phyloP scores from a whole-genome alignment of 495 filamentous ascomycete species.

The Xylaria telfairii region DNA sequence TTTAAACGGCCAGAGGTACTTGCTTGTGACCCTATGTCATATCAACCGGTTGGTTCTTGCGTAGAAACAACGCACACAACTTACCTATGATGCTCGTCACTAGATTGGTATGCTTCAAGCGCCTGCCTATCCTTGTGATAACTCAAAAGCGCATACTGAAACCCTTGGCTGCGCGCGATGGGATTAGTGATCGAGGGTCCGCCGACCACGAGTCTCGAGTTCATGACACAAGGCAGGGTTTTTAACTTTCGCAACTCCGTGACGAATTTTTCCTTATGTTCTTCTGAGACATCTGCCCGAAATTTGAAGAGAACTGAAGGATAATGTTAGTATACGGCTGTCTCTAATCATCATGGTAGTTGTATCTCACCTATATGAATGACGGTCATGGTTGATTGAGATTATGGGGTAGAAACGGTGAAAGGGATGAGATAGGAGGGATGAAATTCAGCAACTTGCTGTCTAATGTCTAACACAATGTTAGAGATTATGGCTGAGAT shows the following conservation, averaged over 20 bases:
- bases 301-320: slow-evolving; percentile 55
- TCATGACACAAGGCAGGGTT: slow-evolving; percentile 46
- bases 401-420: background rate
- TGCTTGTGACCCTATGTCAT: slow-evolving; percentile 46
- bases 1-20: slow-evolving; percentile 54
- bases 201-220: slow-evolving; percentile 50
- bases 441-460: background rate
- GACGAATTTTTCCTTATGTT: slow-evolving; percentile 49
- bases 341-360: background rate
- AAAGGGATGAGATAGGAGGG: background rate
- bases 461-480: background rate
- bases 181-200: slow-evolving; percentile 54
- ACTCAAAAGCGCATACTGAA: slow-evolving; percentile 53
- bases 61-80: background rate
- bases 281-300: slow-evolving; percentile 39
- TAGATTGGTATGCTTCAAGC: slow-evolving; percentile 54
- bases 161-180: slow-evolving; percentile 54
- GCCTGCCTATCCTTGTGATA: slow-evolving; percentile 51
- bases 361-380: slow-evolving; percentile 2
- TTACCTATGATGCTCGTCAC: slow-evolving; percentile 54
- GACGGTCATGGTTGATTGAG: background rate
- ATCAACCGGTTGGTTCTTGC: background rate
- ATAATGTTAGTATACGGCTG: background rate
- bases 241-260: slow-evolving; percentile 52
- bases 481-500: no score